A percentile compares a stretch with the other conserved stretches of the same genome.
Conservation (phyloP, 2,329 filamentous ascomycete genomes). For the Parascedosporium putredinis region DNA sequence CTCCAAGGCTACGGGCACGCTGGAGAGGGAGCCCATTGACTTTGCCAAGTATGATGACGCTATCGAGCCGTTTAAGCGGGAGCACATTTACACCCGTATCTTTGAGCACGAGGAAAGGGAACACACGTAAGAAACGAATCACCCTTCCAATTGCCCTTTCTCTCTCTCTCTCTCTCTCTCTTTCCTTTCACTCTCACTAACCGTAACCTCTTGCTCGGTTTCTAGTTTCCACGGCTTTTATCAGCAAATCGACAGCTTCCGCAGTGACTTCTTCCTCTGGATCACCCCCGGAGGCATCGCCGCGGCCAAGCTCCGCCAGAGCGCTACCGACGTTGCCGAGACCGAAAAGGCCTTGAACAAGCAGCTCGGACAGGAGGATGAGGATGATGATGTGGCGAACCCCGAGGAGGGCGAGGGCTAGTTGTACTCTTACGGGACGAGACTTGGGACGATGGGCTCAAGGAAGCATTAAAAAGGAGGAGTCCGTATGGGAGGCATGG, state of each 20-base stretch:
- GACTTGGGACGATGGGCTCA: too few species aligned
- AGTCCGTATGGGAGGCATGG: too few species aligned
- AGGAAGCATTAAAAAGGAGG: too few species aligned
- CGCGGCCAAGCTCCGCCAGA: constrained; percentile 40
- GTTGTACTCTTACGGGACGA: background rate
- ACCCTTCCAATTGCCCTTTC: background rate
- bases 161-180: background rate
- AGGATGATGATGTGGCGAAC: constrained; percentile 33
- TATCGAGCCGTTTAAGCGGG: constrained; percentile 81
- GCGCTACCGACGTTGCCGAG: constrained; percentile 20
- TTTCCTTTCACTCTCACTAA: constrained; percentile 9
- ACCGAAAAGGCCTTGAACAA: constrained; percentile 32
- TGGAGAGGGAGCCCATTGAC: constrained; percentile 59
- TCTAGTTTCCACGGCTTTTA: constrained; percentile 70
- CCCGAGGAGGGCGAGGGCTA: constrained; percentile 35
- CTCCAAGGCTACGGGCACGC: constrained; percentile 51
- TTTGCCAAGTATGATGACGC: constrained; percentile 69
- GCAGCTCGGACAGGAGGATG: constrained; percentile 42
- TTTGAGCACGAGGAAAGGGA: constrained; percentile 82
- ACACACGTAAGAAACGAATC: constrained; percentile 56
- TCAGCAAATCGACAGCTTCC: constrained; percentile 68
- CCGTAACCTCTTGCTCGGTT: too few species aligned
- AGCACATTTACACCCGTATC: constrained; percentile 84
- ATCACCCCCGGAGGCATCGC: constrained; percentile 58
- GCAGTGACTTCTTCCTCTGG: constrained; percentile 63